Percentiles rank a stretch among this genome's conserved stretches.
Evolutionary conservation across 1,284 basidiomycete genomes (phyloP).

Genomic region (Fomitopsis schrenkii): DNA sequence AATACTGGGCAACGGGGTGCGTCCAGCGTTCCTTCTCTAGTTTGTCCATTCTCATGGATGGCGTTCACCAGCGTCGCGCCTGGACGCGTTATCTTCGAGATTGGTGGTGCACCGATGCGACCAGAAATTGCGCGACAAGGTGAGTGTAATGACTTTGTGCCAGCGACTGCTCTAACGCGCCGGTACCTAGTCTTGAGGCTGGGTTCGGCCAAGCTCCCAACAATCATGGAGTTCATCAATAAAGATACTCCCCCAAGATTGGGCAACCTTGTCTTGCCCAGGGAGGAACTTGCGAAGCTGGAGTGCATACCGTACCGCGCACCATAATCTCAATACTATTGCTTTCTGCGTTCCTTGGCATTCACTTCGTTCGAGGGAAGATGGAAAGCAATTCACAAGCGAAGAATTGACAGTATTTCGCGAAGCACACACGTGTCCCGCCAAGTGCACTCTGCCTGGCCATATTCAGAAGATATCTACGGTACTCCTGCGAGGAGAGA

Average conservation of each 20-base stretch:
- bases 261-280: conserved; percentile 62
- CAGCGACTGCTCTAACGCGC: background rate
- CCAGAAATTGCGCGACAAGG: conserved; percentile 93
- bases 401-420: too few relatives aligned
- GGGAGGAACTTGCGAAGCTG: conserved; percentile 19
- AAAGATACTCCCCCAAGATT: conserved; percentile 71
- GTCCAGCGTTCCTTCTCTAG: conserved; percentile 19
- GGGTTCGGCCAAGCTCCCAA: conserved; percentile 88
- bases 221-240: conserved; percentile 86
- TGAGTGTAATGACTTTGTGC: conserved; percentile 32
- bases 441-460: too few relatives aligned
- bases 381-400: background rate
- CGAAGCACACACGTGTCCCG: too few relatives aligned
- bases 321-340: background rate
- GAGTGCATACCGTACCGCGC: background rate
- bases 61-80: conserved; percentile 65
- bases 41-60: background rate
- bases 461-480: conserved; percentile 25
- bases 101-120: conserved; percentile 87
- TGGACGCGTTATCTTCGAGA: conserved; percentile 94
- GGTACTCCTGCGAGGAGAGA: conserved; percentile 40
- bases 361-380: background rate
- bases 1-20: conserved; percentile 94
- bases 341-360: background rate
- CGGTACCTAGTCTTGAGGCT: conserved; percentile 71